Conservation (phyloP, 129 eudicot species). For the Artemisia annua region DNA sequence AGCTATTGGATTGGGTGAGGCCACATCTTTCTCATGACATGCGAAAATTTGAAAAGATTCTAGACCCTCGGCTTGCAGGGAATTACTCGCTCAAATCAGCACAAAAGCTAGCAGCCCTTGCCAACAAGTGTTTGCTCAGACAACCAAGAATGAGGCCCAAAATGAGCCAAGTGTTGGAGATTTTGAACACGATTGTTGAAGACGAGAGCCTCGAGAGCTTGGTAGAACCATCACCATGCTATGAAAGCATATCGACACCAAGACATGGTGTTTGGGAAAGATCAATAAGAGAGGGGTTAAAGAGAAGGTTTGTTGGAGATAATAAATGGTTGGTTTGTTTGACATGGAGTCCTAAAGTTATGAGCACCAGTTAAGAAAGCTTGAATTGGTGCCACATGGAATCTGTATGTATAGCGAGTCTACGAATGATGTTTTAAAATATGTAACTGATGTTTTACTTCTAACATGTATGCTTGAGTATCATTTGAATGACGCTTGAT, state of each 20-base stretch:
- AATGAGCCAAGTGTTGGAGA: conserved; percentile 66
- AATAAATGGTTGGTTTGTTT: conserved; percentile 49
- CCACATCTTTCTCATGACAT: conserved; percentile 57
- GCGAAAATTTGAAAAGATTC: conserved; percentile 58
- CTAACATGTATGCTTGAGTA: conserved; percentile 13
- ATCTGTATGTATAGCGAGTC: conserved; percentile 11
- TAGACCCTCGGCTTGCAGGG: conserved; percentile 71
- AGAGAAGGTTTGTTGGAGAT: conserved; percentile 53
- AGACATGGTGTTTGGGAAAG: conserved; percentile 33
- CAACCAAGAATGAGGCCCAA: conserved; percentile 68
- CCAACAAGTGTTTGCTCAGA: conserved; percentile 68
- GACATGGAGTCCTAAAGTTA: conserved; percentile 49
- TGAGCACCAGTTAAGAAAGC: conserved; percentile 34
- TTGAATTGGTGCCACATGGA: conserved; percentile 17
- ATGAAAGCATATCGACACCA: conserved; percentile 21
- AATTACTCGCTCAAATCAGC: conserved; percentile 67
- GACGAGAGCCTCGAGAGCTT: conserved; percentile 30
- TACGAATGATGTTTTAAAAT: conserved; percentile 12
- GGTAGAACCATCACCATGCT: conserved; percentile 27
- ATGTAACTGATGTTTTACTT: background rate
- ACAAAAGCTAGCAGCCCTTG: conserved; percentile 74
- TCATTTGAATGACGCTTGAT: conserved; percentile 13
- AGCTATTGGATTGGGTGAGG: conserved; percentile 67
- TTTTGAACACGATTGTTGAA: conserved; percentile 51
- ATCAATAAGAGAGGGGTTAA: conserved; percentile 33